A percentile compares a stretch with the other conserved stretches of the same genome.
These are phyloP conservation scores for Pythium vanterpoolii DNA, from an alignment of 352 stramenopile species.

Conservation along the genomic window DNA sequence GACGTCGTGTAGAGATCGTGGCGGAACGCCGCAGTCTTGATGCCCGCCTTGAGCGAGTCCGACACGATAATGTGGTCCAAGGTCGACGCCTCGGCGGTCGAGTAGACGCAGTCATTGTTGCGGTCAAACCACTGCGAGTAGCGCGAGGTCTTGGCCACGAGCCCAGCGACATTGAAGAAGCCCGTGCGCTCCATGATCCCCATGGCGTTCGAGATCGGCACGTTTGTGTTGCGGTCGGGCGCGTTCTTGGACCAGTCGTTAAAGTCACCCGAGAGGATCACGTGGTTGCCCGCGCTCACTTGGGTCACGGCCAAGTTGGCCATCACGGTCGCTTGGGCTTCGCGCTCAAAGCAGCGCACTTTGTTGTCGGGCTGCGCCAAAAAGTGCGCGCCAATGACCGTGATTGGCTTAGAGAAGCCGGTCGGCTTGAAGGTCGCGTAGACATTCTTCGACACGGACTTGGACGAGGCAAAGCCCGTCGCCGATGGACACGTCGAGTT, in stretches of 20 bases:
- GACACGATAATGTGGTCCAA: slow-evolving; percentile 66
- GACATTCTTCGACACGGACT: slow-evolving; percentile 68
- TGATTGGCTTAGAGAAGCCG: slow-evolving; percentile 64
- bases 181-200: slow-evolving; percentile 38
- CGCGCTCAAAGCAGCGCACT: slow-evolving; percentile 50
- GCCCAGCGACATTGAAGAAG: slow-evolving; percentile 45
- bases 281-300: slow-evolving; percentile 42
- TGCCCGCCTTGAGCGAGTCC: slow-evolving; percentile 35
- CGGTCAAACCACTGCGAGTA: slow-evolving; percentile 64
- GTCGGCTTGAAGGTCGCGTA: slow-evolving; percentile 65
- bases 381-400: slow-evolving; percentile 59
- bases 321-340: slow-evolving; percentile 59
- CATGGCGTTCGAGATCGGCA: slow-evolving; percentile 52
- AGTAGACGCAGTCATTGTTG: slow-evolving; percentile 61
- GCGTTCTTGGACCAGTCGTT: slow-evolving; percentile 58
- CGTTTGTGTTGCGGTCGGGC: slow-evolving; percentile 60
- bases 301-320: slow-evolving; percentile 37
- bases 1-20: slow-evolving; percentile 48
- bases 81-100: slow-evolving; percentile 42
- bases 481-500: slow-evolving; percentile 49
- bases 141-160: slow-evolving; percentile 35
- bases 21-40: slow-evolving; percentile 46
- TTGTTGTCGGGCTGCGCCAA: slow-evolving; percentile 58
- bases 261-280: slow-evolving; percentile 64
- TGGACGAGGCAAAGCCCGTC: slow-evolving; percentile 36